Percentiles rank a stretch among this genome's conserved stretches.
phyloP scores from a whole-genome alignment of 2,329 filamentous ascomycete species.

The Stemphylium lycopersici region DNA sequence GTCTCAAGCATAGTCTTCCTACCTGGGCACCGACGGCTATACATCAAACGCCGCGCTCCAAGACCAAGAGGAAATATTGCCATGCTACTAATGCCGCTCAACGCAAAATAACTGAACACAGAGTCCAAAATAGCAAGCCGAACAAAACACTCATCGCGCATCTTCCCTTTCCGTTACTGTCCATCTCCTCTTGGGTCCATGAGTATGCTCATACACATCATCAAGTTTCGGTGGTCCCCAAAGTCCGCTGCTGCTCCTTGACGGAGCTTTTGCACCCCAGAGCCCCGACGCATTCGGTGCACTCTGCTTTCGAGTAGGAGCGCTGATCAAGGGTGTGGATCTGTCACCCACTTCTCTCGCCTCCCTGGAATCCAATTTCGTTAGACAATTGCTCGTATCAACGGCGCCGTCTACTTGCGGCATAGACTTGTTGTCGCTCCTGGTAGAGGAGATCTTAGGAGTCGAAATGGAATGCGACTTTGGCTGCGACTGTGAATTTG shows the following conservation, averaged over 20 bases:
- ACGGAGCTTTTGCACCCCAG: constrained; percentile 32
- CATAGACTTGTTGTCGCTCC: constrained; percentile 6
- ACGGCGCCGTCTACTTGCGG: constrained; percentile 11
- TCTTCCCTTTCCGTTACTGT: constrained; percentile 48
- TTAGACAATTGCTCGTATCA: constrained; percentile 16
- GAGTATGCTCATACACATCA: constrained; percentile 46
- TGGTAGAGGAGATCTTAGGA: constrained; percentile 5
- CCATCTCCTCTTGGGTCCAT: constrained; percentile 53
- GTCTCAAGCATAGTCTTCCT: too few relatives aligned
- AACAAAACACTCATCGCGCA: background rate
- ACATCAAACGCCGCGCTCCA: too few relatives aligned
- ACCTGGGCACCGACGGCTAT: too few relatives aligned
- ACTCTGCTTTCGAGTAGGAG: constrained; percentile 25
- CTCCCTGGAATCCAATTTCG: constrained; percentile 32
- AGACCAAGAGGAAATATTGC: too few relatives aligned
- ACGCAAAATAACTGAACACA: too few relatives aligned
- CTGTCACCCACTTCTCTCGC: constrained; percentile 39
- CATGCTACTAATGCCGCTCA: too few relatives aligned
- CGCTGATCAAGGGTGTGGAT: constrained; percentile 36
- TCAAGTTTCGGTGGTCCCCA: constrained; percentile 51
- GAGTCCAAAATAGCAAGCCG: too few relatives aligned
- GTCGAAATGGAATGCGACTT: constrained; percentile 12
- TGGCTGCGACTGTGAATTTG: constrained; percentile 28
- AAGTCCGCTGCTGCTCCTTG: constrained; percentile 44
- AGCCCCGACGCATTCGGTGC: constrained; percentile 19